phyloP scores from a whole-genome alignment of 306 rosid genomes.

The Lablab purpureus region DNA sequence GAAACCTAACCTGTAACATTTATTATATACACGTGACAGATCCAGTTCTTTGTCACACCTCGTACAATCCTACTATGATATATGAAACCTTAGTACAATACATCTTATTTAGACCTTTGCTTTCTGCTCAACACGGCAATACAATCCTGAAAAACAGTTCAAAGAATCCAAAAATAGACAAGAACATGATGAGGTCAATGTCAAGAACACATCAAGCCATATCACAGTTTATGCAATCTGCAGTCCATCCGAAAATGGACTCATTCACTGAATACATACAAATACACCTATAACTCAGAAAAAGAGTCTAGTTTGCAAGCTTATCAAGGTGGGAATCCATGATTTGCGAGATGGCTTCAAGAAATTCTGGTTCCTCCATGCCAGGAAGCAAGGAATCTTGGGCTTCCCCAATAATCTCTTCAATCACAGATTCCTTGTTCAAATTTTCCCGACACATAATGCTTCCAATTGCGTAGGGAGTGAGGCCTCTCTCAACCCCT shows the following conservation, averaged over 20 bases:
- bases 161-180: slow-evolving; percentile 49
- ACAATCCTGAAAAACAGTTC: slow-evolving; percentile 49
- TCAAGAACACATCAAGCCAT: slow-evolving; percentile 47
- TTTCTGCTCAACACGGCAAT: slow-evolving; percentile 46
- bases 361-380: slow-evolving; percentile 68
- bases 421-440: slow-evolving; percentile 70
- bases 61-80: slow-evolving; percentile 22
- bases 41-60: slow-evolving; percentile 42
- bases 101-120: slow-evolving; percentile 57
- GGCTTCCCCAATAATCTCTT: slow-evolving; percentile 68
- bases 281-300: slow-evolving; percentile 35
- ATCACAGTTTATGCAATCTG: slow-evolving; percentile 51
- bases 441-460: slow-evolving; percentile 73
- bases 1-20: not conserved
- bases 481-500: slow-evolving; percentile 76
- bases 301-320: slow-evolving; percentile 52
- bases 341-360: slow-evolving; percentile 60
- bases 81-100: slow-evolving; percentile 31
- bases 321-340: slow-evolving; percentile 72
- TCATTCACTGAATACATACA: slow-evolving; percentile 47
- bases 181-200: slow-evolving; percentile 43
- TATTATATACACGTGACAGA: slow-evolving; percentile 46
- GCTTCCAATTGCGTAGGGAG: slow-evolving; percentile 77
- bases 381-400: slow-evolving; percentile 63
- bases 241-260: slow-evolving; percentile 68